Conservation (phyloP, 495 filamentous ascomycete genomes). For the Trichocladium uniseriatum region DNA sequence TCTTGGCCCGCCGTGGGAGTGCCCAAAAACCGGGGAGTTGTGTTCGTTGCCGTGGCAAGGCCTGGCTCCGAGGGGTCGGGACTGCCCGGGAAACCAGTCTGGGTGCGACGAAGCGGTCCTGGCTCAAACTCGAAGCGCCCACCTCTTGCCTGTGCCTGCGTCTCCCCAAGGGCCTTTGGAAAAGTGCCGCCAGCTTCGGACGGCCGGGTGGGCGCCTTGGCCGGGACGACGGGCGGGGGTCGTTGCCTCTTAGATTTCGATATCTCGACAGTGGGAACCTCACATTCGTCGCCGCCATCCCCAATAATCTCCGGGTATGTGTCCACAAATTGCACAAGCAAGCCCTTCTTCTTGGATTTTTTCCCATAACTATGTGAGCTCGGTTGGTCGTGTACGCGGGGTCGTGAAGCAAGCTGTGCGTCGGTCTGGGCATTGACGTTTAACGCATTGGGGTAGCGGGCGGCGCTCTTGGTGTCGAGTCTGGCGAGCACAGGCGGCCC, state of each 20-base stretch:
- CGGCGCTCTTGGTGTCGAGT: conserved; percentile 37
- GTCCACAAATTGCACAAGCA: conserved; percentile 63
- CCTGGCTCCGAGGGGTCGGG: conserved; percentile 19
- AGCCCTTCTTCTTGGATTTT: conserved; percentile 47
- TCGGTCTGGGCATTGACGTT: conserved; percentile 25
- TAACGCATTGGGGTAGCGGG: conserved; percentile 37
- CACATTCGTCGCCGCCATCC: conserved; percentile 76
- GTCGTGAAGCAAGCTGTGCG: neutral
- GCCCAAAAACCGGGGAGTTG: conserved; percentile 27
- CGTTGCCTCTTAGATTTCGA: conserved; percentile 41
- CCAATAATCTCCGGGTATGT: conserved; percentile 69
- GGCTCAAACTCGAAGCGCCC: conserved; percentile 25
- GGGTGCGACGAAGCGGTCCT: conserved; percentile 35
- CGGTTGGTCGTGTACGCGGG: neutral
- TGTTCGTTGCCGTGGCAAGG: conserved; percentile 22
- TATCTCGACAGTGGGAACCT: conserved; percentile 59
- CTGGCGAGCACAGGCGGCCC: conserved; percentile 33
- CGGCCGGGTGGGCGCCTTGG: conserved; percentile 16
- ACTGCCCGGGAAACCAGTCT: conserved; percentile 38
- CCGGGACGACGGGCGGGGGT: conserved; percentile 24
- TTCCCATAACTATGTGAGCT: neutral
- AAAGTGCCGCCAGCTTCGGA: conserved; percentile 13
- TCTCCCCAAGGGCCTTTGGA: conserved; percentile 13
- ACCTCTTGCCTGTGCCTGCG: conserved; percentile 8
- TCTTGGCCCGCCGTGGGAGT: conserved; percentile 22